Evolutionary conservation across 169 alveolate genomes (phyloP).

Genomic region (Plasmodium blacklocki): DNA sequence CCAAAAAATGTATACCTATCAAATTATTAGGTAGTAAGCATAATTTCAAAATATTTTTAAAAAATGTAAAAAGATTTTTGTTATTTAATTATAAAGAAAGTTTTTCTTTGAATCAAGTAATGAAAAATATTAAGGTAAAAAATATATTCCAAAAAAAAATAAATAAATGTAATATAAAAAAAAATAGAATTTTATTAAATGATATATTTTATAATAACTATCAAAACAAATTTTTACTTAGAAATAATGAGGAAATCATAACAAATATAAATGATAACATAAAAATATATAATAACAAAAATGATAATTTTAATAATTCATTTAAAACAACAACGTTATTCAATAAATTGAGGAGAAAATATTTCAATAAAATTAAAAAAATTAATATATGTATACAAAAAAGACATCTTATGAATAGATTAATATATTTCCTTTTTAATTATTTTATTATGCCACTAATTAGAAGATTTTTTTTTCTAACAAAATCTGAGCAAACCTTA

Average conservation of each 20-base stretch:
- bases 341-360: conserved; percentile 23
- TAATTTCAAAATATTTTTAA: conserved; percentile 71
- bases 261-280: not conserved
- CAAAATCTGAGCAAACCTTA: conserved; percentile 69
- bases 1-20: conserved; percentile 72
- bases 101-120: conserved; percentile 67
- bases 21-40: conserved; percentile 57
- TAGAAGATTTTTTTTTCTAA: conserved; percentile 56
- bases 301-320: not conserved
- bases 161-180: not conserved
- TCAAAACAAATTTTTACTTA: not conserved
- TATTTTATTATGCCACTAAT: conserved; percentile 74
- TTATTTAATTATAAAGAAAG: conserved; percentile 63
- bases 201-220: not conserved
- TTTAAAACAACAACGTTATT: conserved; percentile 2
- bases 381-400: conserved; percentile 30
- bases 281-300: not conserved
- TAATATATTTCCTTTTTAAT: conserved; percentile 71
- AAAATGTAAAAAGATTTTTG: conserved; percentile 70
- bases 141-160: conserved; percentile 31
- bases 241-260: not conserved
- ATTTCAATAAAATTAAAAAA: conserved; percentile 36
- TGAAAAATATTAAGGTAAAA: conserved; percentile 58
- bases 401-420: conserved; percentile 63
- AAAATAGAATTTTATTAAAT: no score